phyloP scores from a whole-genome alignment of 176 grass and related monocot genomes.

The Zizania latifolia region DNA sequence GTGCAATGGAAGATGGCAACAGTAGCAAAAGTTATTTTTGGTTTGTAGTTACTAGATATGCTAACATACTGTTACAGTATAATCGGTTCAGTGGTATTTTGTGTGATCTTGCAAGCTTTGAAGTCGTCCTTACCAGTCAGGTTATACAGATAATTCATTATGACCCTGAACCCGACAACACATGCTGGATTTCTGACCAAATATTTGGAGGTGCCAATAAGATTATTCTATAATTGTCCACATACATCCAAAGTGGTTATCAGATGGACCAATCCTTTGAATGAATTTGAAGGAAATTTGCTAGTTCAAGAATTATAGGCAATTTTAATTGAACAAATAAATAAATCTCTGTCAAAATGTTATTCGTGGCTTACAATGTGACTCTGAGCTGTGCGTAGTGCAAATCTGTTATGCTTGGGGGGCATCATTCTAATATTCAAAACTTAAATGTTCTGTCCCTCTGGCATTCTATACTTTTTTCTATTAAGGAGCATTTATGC shows the following conservation, averaged over 20 bases:
- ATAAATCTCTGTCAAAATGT: too few species aligned
- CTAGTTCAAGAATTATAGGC: background rate
- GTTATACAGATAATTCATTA: too few species aligned
- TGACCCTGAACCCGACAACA: too few species aligned
- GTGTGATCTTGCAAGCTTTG: background rate
- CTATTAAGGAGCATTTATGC: background rate
- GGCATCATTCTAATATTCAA: background rate
- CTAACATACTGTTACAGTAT: background rate
- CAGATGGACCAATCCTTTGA: background rate
- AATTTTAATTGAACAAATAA: background rate
- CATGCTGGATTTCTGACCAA: too few species aligned
- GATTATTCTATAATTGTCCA: too few species aligned
- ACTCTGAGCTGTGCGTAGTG: background rate
- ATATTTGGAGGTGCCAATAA: too few species aligned
- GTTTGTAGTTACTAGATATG: background rate
- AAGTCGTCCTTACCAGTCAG: background rate
- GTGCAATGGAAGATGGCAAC: constrained; percentile 13
- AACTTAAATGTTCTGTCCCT: background rate
- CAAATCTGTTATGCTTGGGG: background rate
- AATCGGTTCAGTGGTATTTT: background rate
- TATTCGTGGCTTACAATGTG: background rate
- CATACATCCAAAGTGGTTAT: background rate
- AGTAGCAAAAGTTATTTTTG: background rate
- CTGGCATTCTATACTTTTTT: background rate
- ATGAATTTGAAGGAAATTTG: background rate